Evolutionary conservation across 257 asterid species (phyloP).

Genomic region (Rauvolfia tetraphylla): DNA sequence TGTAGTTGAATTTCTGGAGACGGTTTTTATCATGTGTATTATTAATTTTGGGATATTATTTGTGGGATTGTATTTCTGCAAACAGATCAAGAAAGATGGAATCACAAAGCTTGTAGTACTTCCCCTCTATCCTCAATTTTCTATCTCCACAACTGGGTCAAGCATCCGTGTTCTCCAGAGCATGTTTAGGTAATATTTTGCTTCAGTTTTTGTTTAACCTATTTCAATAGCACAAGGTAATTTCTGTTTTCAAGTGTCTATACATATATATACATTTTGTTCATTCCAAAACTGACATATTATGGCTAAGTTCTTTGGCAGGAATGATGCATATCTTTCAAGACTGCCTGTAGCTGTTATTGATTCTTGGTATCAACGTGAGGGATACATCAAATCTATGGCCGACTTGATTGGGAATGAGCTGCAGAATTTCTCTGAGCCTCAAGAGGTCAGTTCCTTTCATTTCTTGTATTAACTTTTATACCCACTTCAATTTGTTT

Average conservation of each 20-base stretch:
- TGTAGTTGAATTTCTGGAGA: not conserved
- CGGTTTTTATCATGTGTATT: not conserved
- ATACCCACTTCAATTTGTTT: not conserved
- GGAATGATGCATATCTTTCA: constrained; percentile 63
- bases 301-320: constrained; percentile 26
- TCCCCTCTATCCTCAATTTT: constrained; percentile 95
- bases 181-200: constrained; percentile 52
- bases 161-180: constrained; percentile 81
- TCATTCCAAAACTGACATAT: constrained; percentile 11
- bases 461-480: not conserved
- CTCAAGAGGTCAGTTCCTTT: constrained; percentile 55
- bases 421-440: constrained; percentile 49
- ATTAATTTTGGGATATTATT: not conserved
- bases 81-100: constrained; percentile 82
- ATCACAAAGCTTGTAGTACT: constrained; percentile 83
- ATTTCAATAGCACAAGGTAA: not conserved
- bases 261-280: not conserved
- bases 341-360: constrained; percentile 80
- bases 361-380: constrained; percentile 90
- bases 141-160: constrained; percentile 95
- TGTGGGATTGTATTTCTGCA: constrained; percentile 1
- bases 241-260: not conserved
- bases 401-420: constrained; percentile 84
- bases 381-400: constrained; percentile 88
- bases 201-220: not conserved